Conservation (phyloP, 352 stramenopile genomes). For the Pythium scleroteichum region DNA sequence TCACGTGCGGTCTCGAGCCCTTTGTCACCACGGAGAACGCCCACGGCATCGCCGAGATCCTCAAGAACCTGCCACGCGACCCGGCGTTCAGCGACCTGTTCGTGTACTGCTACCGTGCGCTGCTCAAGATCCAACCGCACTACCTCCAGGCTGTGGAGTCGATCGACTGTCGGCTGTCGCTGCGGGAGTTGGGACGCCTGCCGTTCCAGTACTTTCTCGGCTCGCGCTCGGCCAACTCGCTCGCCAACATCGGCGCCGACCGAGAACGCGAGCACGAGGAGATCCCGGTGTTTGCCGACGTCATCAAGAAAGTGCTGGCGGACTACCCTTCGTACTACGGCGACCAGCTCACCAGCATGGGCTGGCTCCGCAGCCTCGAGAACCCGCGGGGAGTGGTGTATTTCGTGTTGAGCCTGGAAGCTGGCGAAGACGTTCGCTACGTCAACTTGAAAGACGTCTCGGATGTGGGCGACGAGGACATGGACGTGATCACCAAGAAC, state of each 20-base stretch:
- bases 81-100: slow-evolving; percentile 81
- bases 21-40: slow-evolving; percentile 64
- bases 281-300: slow-evolving; percentile 55
- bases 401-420: slow-evolving; percentile 61
- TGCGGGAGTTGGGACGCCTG: slow-evolving; percentile 55
- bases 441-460: slow-evolving; percentile 58
- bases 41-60: slow-evolving; percentile 77
- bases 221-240: slow-evolving; percentile 48
- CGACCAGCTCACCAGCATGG: slow-evolving; percentile 66
- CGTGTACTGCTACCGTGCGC: slow-evolving; percentile 56
- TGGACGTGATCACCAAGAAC: slow-evolving; percentile 59
- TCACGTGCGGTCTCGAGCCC: slow-evolving; percentile 55
- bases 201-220: slow-evolving; percentile 78
- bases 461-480: slow-evolving; percentile 51
- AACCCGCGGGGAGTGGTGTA: slow-evolving; percentile 60
- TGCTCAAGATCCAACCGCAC: slow-evolving; percentile 47
- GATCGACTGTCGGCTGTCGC: slow-evolving; percentile 39
- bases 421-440: slow-evolving; percentile 47
- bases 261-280: slow-evolving; percentile 47
- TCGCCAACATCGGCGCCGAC: slow-evolving; percentile 49
- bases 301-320: slow-evolving; percentile 61
- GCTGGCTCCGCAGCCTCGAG: slow-evolving; percentile 51
- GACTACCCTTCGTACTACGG: slow-evolving; percentile 69
- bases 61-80: slow-evolving; percentile 77
- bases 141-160: slow-evolving; percentile 70